Evolutionary conservation across 805 yeast genomes (phyloP), one percentile per base, ranked within the genome.

Genomic region (Metschnikowia lachancei): DNA sequence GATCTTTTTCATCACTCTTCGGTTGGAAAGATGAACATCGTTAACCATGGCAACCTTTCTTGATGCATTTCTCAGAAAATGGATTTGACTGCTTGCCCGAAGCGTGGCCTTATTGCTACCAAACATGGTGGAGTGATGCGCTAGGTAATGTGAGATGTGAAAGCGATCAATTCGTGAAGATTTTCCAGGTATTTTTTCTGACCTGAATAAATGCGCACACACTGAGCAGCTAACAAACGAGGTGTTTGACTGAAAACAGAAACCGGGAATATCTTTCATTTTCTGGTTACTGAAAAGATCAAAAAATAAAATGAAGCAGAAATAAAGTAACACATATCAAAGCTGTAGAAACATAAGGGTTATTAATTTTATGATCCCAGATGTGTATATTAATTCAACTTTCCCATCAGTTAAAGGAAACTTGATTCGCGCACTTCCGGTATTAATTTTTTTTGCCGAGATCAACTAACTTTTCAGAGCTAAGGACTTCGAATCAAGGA

Each of bases 1-100:
- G 57, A 87, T 85, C 63, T 81, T 84, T 63, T 80, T 83, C 66
- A 78, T 64, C 42, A 88, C 89, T 69, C 92, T 78, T 60, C 74
- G 63, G 48, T 59, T 63, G 39, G 75, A 70, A 38, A 72, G 69
- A 43, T 69, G 69, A 26, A 72, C 77, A 39, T 72, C 76, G 26
- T 69, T 69, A 39, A 56, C 60, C 47, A 58, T 56, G 33, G 61
- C 57, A n/a, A 56, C 52, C 32, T 52, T 52, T 36, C 45, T 36
- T 7, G 51, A 41, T 10, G 43, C 50, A 22, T 44, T 38, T 20
- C 58, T 43, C 18, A 41, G 39, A 38, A 51, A 44, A 26, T 39
- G 45, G 26, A 51, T 37, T 22, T 47, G 57, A 29, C 47, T 19
- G 39, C 24, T 12, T 1, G 31, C 39, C 18, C 22, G 28, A 28